Base-by-base conservation (phyloP, 179 eudicot genomes). In the Heliamphora ciliata region DNA sequence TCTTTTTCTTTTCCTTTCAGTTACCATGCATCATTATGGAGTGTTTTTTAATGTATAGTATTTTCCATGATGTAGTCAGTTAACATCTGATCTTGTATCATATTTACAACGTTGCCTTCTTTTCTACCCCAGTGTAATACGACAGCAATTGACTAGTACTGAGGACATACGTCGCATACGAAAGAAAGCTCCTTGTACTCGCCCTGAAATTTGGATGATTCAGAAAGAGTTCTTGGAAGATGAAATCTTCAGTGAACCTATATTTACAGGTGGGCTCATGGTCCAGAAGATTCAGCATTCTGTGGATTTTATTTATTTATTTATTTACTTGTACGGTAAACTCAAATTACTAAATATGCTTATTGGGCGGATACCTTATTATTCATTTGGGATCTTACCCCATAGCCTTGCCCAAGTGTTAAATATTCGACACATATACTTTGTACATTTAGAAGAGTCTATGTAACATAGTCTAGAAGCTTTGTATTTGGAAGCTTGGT, bases 181-280 rank as follows among this genome's bases (percentile, higher is more conserved):
- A 69, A 92, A 93, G 93, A 94, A 97, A 85, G 99, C 99, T 89
- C 99, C 99, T 54, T 94, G 98, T 84, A 93, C 98, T 21, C 88
- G 83, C 61, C 84, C 88, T 88, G 99, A 94, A 87, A 93, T 94
- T 72, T 92, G 94, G 90, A 81, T 89, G 90, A 91, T 97, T 77
- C 92, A 90, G 86, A 93, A 90, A 58, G 93, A 90, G 80, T 81
- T 88, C 79, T 84, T 91, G 91, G 95, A 92, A 82, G 98, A 92
- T 74, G 95, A 89, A 48, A 84, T 94, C 60, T 94, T 97, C 81
- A 85, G 58, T 81, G 97, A 90, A 86, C 85, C 95, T 63, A 75
- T 93, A 83, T 90, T 87, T 76, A 87, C 94, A 83, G 98, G 99
- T 94, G 84, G 56, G 89, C 70, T 86, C 71, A 51, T 80, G 77